Evolutionary conservation across 805 yeast species (phyloP), one percentile per base, ranked within the genome.

Genomic region (Nakazawaea wickerhamii): DNA sequence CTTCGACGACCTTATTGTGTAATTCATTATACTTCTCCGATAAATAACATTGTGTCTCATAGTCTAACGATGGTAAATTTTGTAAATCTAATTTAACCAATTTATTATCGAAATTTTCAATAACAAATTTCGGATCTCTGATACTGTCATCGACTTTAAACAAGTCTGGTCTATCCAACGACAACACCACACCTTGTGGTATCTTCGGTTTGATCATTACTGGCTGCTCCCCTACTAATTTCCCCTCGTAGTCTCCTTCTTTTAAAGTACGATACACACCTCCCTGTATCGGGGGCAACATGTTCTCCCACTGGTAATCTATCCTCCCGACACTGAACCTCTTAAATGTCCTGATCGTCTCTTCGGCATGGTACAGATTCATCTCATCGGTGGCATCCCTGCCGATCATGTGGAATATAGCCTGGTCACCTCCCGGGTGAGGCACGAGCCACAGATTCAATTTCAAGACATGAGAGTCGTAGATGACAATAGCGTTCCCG

Each of bases 351-450:
- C 46, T 37, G 7, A 73, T 63, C 0, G 93, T 75, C 38, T 76
- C 83, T 10, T 70, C 76, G 34, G 75, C 59, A 57, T 88, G 96
- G 54, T 86, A 88, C 7, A 90, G 89, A 41, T 79, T 74, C 85
- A 88, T 87, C 58, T 89, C 96, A 57, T 87, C 95, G 0, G 93
- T 81, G 17, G 95, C 95, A 61, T 88, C 95, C 44, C 91, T 65
- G 2, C 96, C 96, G 3, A 88, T 75, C 82, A 88, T 71, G 60
- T 89, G 96, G 52, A 68, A 68, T 5, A 89, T 80, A 2, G 95
- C 90, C 54, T 78, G 84, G 46, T 82, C 90, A 4, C 96, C 96
- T 13, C 96, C 96, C 0, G 96, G 96, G 59, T 88, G 96, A 39
- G 53, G 67, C 20, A 67, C 67, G 27, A 88, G 59, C 96, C 95